phyloP scores from a whole-genome alignment of 2,329 filamentous ascomycete genomes.

The Cyanodermella asteris region DNA sequence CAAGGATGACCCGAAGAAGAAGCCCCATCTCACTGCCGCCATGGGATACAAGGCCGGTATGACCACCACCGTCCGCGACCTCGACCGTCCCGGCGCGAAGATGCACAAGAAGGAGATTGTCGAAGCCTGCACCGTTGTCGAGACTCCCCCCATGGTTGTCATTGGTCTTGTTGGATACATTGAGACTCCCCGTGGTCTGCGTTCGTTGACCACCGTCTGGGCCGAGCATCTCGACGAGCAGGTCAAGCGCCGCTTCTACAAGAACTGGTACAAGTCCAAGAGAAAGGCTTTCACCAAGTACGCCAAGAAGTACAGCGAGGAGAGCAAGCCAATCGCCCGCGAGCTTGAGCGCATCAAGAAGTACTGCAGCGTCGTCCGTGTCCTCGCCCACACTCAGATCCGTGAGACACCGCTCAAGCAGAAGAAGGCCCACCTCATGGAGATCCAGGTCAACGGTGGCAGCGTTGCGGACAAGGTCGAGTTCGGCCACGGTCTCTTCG shows the following conservation, averaged over 20 bases:
- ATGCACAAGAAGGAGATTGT: constrained; percentile 98
- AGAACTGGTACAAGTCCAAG: constrained; percentile 99
- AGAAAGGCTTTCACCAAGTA: constrained; percentile 99
- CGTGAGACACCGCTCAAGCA: constrained; percentile 98
- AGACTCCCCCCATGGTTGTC: constrained; percentile 96
- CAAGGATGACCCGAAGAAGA: constrained; percentile 99
- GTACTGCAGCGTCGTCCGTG: constrained; percentile 98
- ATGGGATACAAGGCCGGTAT: constrained; percentile 99
- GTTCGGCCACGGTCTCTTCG: constrained; percentile 87
- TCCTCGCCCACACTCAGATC: constrained; percentile 98
- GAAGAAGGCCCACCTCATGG: constrained; percentile 99
- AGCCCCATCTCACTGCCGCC: constrained; percentile 89
- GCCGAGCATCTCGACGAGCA: constrained; percentile 98
- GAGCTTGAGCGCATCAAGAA: constrained; percentile 99
- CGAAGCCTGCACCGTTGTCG: constrained; percentile 70
- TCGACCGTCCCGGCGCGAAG: constrained; percentile 98
- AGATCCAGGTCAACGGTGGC: constrained; percentile 99
- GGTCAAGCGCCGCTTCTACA: constrained; percentile 99
- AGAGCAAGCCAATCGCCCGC: constrained; percentile 69
- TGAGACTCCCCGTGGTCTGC: constrained; percentile 97
- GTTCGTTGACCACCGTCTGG: constrained; percentile 98
- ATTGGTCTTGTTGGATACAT: constrained; percentile 99
- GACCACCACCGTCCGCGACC: constrained; percentile 98
- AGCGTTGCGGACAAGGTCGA: constrained; percentile 90
- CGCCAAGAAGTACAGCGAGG: constrained; percentile 98